These are phyloP conservation scores for Wallacemonas collosoma DNA, from an alignment of 208 protist species.

Conservation along the genomic window DNA sequence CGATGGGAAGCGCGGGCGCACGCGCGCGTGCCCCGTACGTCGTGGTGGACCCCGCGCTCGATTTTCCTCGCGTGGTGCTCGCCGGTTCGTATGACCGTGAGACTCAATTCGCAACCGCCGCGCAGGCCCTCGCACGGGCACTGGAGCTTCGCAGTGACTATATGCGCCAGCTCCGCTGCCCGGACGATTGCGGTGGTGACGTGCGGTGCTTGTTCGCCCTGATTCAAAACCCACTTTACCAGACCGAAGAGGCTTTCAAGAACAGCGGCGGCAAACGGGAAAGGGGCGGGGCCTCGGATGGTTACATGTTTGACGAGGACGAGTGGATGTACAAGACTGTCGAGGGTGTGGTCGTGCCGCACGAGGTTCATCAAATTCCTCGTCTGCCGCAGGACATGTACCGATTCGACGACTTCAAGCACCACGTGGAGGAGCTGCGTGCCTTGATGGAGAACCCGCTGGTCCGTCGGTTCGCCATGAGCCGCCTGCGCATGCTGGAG, in stretches of 20 bases:
- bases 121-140: constrained; percentile 71
- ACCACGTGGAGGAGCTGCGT: constrained; percentile 77
- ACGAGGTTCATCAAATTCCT: constrained; percentile 89
- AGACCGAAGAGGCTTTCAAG: constrained; percentile 43
- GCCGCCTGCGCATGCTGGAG: constrained; percentile 90
- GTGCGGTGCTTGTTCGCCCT: constrained; percentile 33
- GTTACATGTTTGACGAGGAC: constrained; percentile 73
- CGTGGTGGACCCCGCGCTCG: constrained; percentile 60
- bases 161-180: constrained; percentile 19
- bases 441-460: constrained; percentile 57
- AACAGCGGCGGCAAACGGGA: constrained; percentile 11
- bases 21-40: constrained; percentile 43
- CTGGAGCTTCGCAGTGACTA: constrained; percentile 79
- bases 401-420: constrained; percentile 82
- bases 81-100: constrained; percentile 72
- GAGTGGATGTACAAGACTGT: constrained; percentile 93
- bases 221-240: constrained; percentile 32
- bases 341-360: constrained; percentile 85
- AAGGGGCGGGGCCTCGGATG: not conserved
- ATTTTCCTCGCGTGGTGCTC: constrained; percentile 69
- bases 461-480: constrained; percentile 84
- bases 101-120: constrained; percentile 54
- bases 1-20: not conserved
- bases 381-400: constrained; percentile 88
- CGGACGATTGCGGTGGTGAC: constrained; percentile 27